Base-by-base conservation (phyloP, 805 yeast species). In the Sungouiella thailandica region DNA sequence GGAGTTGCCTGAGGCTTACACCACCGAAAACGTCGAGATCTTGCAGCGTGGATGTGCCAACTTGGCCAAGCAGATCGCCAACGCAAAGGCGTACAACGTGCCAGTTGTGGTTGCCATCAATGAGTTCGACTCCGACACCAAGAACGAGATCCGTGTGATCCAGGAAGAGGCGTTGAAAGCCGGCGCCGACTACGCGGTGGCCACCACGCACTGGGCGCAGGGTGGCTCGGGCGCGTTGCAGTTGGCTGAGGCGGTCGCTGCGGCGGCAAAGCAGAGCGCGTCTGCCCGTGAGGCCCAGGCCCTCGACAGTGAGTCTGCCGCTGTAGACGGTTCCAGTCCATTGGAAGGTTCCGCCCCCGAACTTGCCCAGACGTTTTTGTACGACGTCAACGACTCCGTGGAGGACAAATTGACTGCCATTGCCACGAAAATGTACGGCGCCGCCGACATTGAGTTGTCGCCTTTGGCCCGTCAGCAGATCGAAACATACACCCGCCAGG, bases 81-180 rank as follows among this genome's bases (percentile, higher is more conserved):
- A 90, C 57, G 90, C 90, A 34, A 80, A 75, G 52, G 76, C 74
- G 50, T 90, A 82, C 58, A 90, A 94, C 43, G 77, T 85, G 30
- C 96, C 96, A 14, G 97, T 90, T 24, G 87, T 90, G 38, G 96
- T 90, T 41, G 97, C 97, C 25, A 84, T 90, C 61, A 90, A 90
- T 70, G 76, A 78, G 55, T 84, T 90, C 69, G 80, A 77, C 45
- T 71, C 89, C 17, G 97, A 90, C 57, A 72, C 95, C 28, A 78
- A 64, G 15, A 81, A 77, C 27, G 97, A 90, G 66, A 78, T 85
- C 47, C 83, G 75, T 34, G 76, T 81, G 25, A 86, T 90, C 47
- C 83, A 78, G 52, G 74, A 78, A 52, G 89, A 84, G 46, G 83
- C 97, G 7, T 49, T 82, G 31, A 75, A 74, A 52, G 95, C 96